phyloP scores from a whole-genome alignment of 192 early-diverging fungal genomes.

The Jimgerdemannia flammicorona region DNA sequence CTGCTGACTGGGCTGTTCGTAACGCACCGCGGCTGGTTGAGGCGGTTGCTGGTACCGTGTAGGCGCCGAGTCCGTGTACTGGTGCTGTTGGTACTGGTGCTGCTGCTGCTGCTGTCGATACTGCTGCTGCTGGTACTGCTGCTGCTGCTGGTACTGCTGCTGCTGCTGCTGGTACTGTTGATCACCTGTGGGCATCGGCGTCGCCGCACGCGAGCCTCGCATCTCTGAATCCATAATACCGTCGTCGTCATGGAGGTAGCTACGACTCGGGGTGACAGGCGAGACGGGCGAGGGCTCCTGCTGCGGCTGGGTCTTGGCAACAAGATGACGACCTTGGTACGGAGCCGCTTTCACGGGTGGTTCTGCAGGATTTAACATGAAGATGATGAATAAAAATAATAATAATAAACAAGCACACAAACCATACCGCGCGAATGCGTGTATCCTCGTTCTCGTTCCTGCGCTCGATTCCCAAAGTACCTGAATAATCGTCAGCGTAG shows the following conservation, averaged over 20 bases:
- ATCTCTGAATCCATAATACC: background rate
- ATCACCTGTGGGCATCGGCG: background rate
- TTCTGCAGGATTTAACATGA: constrained; percentile 2
- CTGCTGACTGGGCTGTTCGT: background rate
- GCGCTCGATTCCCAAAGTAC: background rate
- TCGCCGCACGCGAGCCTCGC: background rate
- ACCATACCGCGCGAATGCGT: too few species aligned
- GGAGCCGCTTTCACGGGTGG: constrained; percentile 1
- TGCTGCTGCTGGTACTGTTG: constrained; percentile 6
- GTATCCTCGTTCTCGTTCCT: too few species aligned
- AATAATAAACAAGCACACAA: too few species aligned
- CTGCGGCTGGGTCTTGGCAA: constrained; percentile 1
- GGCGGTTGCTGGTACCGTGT: background rate
- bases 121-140: background rate
- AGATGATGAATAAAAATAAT: background rate
- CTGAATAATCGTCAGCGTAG: background rate
- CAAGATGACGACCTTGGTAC: constrained; percentile 3
- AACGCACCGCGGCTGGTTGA: too few species aligned
- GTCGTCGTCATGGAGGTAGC: background rate
- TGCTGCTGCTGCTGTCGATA: too few species aligned
- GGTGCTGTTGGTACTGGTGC: background rate
- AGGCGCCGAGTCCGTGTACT: background rate
- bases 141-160: constrained; percentile 13
- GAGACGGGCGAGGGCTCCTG: constrained; percentile 4
- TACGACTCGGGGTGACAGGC: background rate